phyloP scores from a whole-genome alignment of 2,329 filamentous ascomycete species.

The Colletotrichum abscissum region DNA sequence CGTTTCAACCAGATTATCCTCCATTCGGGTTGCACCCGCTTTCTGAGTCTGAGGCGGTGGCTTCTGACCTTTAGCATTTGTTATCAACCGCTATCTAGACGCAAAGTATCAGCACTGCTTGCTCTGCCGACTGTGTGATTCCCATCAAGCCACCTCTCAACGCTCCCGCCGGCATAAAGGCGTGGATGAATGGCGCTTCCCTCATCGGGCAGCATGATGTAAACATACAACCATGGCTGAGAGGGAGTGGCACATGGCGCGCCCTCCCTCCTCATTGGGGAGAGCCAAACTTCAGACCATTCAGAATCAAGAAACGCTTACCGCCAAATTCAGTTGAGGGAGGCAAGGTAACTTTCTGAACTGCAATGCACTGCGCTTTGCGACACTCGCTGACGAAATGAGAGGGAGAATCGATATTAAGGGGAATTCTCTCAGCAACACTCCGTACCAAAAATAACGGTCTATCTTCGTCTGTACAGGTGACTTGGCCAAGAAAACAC shows the following conservation, averaged over 20 bases:
- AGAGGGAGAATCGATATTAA: neutral
- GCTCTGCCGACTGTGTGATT: neutral
- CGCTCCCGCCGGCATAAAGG: neutral
- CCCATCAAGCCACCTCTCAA: neutral
- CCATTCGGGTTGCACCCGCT: neutral
- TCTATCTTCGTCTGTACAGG: neutral
- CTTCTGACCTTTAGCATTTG: neutral
- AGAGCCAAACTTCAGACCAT: neutral
- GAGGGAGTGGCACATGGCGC: neutral
- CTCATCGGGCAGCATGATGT: conserved; percentile 18
- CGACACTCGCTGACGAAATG: conserved; percentile 5
- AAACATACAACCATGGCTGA: neutral
- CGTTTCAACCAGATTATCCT: conserved; percentile 3
- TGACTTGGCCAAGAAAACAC: conserved; percentile 20
- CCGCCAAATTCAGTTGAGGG: neutral
- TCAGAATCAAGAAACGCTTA: neutral
- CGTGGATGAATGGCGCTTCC: neutral
- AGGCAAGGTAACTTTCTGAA: neutral
- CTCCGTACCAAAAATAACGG: neutral
- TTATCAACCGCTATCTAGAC: neutral
- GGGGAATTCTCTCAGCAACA: neutral
- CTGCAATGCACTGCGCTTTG: neutral
- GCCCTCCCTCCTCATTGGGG: neutral
- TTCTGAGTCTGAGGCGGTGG: neutral
- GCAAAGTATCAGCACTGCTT: neutral